Evolutionary conservation across 2,329 filamentous ascomycete species (phyloP).

Genomic region (Diaporthe helianthi): DNA sequence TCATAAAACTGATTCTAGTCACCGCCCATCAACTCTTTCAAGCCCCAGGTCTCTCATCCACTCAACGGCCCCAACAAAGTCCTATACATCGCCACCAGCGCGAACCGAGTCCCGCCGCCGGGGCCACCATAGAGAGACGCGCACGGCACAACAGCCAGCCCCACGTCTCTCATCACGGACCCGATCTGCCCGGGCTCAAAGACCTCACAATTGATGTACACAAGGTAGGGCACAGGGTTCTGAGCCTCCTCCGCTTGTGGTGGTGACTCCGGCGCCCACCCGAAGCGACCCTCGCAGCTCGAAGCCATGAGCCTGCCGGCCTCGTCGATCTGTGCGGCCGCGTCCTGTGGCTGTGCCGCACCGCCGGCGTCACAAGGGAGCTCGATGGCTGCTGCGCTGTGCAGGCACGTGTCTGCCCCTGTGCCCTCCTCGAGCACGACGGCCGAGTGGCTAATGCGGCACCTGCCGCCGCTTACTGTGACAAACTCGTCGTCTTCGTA

Average conservation of each 20-base stretch:
- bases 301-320: not conserved
- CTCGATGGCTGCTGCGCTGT: conserved; percentile 26
- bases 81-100: conserved; percentile 30
- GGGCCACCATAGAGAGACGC: conserved; percentile 28
- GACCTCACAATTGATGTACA: conserved; percentile 37
- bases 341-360: not conserved
- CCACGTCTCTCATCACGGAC: conserved; percentile 3
- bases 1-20: not conserved
- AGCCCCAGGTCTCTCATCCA: not conserved
- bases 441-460: conserved; percentile 20
- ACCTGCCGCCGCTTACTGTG: not conserved
- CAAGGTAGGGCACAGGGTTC: conserved; percentile 38
- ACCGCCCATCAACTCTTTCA: not conserved
- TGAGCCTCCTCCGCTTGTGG: not conserved
- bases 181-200: conserved; percentile 17
- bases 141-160: conserved; percentile 27
- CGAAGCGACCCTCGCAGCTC: not conserved
- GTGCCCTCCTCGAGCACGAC: not conserved
- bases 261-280: not conserved
- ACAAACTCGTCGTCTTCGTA: conserved; percentile 5
- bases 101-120: not conserved
- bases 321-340: not conserved
- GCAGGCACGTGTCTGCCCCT: conserved; percentile 1
- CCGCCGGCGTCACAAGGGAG: too few species aligned
- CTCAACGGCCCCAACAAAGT: conserved; percentile 9